Base-by-base conservation (phyloP, 2,329 filamentous ascomycete genomes). In the Aspergillus neotritici region DNA sequence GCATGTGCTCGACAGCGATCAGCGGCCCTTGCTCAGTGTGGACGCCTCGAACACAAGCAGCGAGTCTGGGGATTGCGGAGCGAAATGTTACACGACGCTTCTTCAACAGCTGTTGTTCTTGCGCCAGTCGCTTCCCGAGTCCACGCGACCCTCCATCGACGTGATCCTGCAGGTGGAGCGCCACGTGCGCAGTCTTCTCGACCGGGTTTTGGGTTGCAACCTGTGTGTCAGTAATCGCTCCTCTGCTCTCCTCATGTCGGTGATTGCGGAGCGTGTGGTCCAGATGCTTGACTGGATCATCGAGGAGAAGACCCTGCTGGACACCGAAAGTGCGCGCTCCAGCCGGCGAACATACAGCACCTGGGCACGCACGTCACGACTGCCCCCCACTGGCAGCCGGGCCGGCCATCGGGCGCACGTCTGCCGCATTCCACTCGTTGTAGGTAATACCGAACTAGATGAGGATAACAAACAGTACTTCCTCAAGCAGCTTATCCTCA, bases 231-330 rank as follows among this genome's bases (percentile, higher is more conserved):
- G 41, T 31, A 44, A 44, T 31, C 41, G 41, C 25, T 44, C 41
- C 9, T 39, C 35, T 30, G 25, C 31, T n/a, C 41, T 44, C 17
- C 41, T 44, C 17, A 17, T 44, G 13, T 34, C 41, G 13, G 41
- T 31, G 12, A 40, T 44, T 34, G 40, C 41, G 11, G 41, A 44
- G 32, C 41, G 41, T 12, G 32, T 44, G 12, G 13, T 44, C 10
- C 41, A 44, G 41, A 44, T 44, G 41, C 36, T 44, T 9, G 41
- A 44, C 41, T 40, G 36, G 35, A 44, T 40, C 16, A 39, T 44
- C 21, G 41, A 44, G 31, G 36, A 40, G 41, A 44, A 44, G 25
- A 40, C 41, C n/a, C 15, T 39, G 32, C 30, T 39, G 9, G 41
- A 39, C 25, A 34, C 41, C 4, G 30, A 44, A 34, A 39, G 25